These are phyloP conservation scores for Ophiorrhiza pumila DNA, from an alignment of 257 asterid genomes.

Conservation along the genomic window DNA sequence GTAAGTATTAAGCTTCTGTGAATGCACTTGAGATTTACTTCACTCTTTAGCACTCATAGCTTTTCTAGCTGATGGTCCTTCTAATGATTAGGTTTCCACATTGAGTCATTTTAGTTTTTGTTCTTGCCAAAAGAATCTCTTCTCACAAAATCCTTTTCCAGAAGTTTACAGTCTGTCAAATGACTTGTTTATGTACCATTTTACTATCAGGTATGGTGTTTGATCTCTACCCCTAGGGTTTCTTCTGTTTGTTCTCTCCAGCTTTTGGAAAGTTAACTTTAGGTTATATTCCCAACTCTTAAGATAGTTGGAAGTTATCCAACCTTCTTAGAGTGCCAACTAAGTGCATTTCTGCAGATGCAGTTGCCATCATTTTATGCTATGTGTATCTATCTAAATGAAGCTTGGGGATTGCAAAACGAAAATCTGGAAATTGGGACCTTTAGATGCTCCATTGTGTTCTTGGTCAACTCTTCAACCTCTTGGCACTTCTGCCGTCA, in stretches of 20 bases:
- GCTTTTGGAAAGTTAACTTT: neutral
- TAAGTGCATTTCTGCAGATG: neutral
- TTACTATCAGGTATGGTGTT: neutral
- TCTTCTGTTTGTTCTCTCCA: neutral
- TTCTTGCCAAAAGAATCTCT: neutral
- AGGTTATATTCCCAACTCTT: neutral
- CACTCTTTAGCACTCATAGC: neutral
- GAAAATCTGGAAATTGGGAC: neutral
- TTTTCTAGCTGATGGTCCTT: neutral
- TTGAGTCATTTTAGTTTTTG: neutral
- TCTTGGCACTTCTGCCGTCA: neutral
- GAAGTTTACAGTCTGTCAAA: neutral
- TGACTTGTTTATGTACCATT: neutral
- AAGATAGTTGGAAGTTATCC: neutral
- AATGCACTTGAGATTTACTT: neutral
- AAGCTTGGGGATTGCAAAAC: neutral
- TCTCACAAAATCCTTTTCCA: neutral
- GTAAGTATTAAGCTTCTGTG: neutral
- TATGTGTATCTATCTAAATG: neutral
- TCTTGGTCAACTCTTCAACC: neutral
- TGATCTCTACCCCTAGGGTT: neutral
- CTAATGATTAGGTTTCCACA: neutral
- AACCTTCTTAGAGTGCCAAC: neutral
- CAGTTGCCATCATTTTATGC: neutral
- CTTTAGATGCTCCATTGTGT: neutral